These are phyloP conservation scores for Mesembryanthemum crystallinum DNA, from an alignment of 148 eudicot species.

Conservation along the genomic window DNA sequence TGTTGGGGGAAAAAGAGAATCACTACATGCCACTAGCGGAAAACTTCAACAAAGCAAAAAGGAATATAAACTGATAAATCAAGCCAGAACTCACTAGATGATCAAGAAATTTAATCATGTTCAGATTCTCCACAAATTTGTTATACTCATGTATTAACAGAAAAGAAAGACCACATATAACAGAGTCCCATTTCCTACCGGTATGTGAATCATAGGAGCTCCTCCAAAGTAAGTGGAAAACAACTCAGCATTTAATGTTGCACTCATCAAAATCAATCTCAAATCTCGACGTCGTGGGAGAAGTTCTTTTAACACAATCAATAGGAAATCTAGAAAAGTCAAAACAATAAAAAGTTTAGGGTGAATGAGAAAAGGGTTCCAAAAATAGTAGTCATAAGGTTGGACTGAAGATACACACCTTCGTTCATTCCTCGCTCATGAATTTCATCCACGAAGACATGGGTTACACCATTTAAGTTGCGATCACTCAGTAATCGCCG, in stretches of 20 bases:
- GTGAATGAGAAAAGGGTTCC: conserved; percentile 1
- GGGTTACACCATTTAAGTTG: conserved; percentile 87
- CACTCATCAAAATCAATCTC: conserved; percentile 96
- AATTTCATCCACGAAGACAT: conserved; percentile 98
- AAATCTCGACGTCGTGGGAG: conserved; percentile 94
- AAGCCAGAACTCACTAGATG: too few relatives aligned
- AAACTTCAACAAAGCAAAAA: too few relatives aligned
- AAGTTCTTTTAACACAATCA: conserved; percentile 97
- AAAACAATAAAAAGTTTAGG: conserved; percentile 23
- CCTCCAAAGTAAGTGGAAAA: conserved; percentile 84
- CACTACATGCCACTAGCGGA: too few relatives aligned
- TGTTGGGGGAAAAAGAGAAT: too few relatives aligned
- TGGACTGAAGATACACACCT: conserved; percentile 47
- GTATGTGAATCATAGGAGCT: conserved; percentile 91
- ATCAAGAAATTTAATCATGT: background rate
- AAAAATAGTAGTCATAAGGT: conserved; percentile 7
- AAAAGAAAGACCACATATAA: background rate
- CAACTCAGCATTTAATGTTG: conserved; percentile 93
- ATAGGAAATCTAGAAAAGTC: conserved; percentile 68
- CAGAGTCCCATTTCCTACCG: conserved; percentile 44
- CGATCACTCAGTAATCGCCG: conserved; percentile 91
- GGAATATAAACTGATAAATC: too few relatives aligned
- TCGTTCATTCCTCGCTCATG: conserved; percentile 99
- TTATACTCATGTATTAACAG: background rate
- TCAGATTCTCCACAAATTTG: background rate